Conservation (phyloP, 345 rosid genomes). For the Eucalyptus cloeziana region DNA sequence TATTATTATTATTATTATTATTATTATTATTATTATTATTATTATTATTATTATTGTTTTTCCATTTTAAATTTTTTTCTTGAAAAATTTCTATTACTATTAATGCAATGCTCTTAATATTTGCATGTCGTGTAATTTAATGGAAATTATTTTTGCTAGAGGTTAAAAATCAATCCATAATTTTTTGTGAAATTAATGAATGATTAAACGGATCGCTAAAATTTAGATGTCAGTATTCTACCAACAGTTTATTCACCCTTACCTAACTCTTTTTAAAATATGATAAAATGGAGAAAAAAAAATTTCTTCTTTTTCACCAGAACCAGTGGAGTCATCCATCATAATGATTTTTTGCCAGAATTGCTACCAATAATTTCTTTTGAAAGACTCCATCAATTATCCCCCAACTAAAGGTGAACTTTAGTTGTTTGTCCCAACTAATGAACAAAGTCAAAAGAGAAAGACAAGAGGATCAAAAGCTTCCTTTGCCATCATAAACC, state of each 20-base stretch:
- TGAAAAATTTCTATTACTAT: no score
- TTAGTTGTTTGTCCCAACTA: not conserved
- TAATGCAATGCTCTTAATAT: no score
- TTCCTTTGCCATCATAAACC: not conserved
- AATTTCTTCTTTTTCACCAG: not conserved
- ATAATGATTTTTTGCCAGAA: not conserved
- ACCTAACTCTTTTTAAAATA: not conserved
- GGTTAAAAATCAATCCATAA: no score
- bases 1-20: no score
- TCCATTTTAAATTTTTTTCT: no score
- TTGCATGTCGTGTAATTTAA: no score
- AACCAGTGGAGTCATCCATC: not conserved
- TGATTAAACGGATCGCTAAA: fast-evolving
- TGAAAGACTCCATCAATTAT: not conserved
- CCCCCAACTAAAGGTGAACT: not conserved
- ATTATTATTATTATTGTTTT: no score
- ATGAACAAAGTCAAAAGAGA: not conserved
- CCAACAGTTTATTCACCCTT: not conserved
- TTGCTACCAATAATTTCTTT: not conserved
- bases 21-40: no score
- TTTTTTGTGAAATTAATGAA: no score
- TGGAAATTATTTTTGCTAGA: no score
- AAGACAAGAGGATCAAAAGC: not conserved
- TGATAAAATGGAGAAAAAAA: not conserved
- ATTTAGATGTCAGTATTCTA: not conserved